Percentiles rank a stretch among this genome's conserved stretches.
These are phyloP conservation scores for Thelonectria discophora DNA, from an alignment of 2,329 filamentous ascomycete species.

Conservation along the genomic window DNA sequence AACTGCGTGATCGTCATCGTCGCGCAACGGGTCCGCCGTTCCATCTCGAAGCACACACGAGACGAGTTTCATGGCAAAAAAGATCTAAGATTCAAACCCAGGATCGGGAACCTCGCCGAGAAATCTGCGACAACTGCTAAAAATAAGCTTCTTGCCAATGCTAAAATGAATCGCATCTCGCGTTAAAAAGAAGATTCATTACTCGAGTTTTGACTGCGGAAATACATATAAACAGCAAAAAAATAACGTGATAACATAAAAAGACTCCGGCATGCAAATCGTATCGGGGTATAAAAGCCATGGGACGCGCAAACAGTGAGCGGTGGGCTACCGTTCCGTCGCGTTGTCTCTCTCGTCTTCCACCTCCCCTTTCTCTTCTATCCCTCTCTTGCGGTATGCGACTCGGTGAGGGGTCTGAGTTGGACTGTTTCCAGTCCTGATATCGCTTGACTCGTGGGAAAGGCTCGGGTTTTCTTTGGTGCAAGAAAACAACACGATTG, in stretches of 20 bases:
- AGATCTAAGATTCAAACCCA: not conserved
- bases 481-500: slow-evolving; percentile 32
- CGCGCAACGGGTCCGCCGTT: not conserved
- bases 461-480: slow-evolving; percentile 15
- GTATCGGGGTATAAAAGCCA: slow-evolving; percentile 43
- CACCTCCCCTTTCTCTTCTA: too few species aligned
- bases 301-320: slow-evolving; percentile 34
- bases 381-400: slow-evolving; percentile 6
- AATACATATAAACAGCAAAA: too few species aligned
- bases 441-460: not conserved
- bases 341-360: slow-evolving; percentile 22
- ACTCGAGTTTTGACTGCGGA: slow-evolving; percentile 34
- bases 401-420: slow-evolving; percentile 8
- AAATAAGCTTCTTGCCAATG: not conserved
- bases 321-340: slow-evolving; percentile 37
- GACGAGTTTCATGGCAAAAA: slow-evolving; percentile 3
- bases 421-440: not conserved
- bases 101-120: not conserved
- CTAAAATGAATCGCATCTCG: not conserved
- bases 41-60: not conserved
- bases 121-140: not conserved
- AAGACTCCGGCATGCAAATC: slow-evolving; percentile 41
- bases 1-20: not conserved
- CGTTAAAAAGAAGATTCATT: slow-evolving; percentile 34
- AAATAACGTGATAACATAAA: too few species aligned